Conservation (phyloP, 805 yeast genomes). For the Candida multigemmis region DNA sequence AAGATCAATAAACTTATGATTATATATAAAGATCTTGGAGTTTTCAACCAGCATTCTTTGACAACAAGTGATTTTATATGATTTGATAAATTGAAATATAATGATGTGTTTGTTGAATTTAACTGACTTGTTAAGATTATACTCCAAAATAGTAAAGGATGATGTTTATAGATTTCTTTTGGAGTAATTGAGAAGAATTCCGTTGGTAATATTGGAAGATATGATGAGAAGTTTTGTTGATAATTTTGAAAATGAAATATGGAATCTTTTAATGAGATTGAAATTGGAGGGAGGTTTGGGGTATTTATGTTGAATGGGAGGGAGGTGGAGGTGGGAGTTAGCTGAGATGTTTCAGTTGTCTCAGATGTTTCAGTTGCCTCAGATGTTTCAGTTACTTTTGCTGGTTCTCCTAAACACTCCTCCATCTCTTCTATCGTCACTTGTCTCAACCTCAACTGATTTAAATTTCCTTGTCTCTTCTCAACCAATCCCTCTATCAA, state of each 20-base stretch:
- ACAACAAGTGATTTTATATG: constrained; percentile 31
- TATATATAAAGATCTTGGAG: constrained; percentile 35
- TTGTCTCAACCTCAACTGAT: too few relatives aligned
- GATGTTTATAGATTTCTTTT: constrained; percentile 13
- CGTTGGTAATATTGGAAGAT: constrained; percentile 22
- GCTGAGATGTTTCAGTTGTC: too few relatives aligned
- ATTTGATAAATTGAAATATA: constrained; percentile 15
- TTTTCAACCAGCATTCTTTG: constrained; percentile 32
- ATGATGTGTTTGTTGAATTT: constrained; percentile 7
- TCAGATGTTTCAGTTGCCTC: too few relatives aligned
- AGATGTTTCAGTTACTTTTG: too few relatives aligned
- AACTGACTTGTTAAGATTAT: constrained; percentile 26
- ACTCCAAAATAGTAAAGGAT: constrained; percentile 32
- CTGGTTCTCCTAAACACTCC: too few relatives aligned
- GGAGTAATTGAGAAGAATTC: constrained; percentile 10
- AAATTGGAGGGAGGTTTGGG: constrained; percentile 1
- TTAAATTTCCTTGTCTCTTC: constrained; percentile 10
- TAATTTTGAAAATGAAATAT: constrained; percentile 10
- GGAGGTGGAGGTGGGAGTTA: too few relatives aligned
- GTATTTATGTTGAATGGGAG: too few relatives aligned
- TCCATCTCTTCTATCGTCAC: too few relatives aligned
- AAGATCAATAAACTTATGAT: constrained; percentile 29
- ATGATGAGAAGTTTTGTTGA: constrained; percentile 17
- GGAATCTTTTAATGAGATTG: constrained; percentile 3
- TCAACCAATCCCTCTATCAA: constrained; percentile 14